These are phyloP conservation scores for Termitomyces sp. DNA, from an alignment of 768 basidiomycete species.

Conservation along the genomic window DNA sequence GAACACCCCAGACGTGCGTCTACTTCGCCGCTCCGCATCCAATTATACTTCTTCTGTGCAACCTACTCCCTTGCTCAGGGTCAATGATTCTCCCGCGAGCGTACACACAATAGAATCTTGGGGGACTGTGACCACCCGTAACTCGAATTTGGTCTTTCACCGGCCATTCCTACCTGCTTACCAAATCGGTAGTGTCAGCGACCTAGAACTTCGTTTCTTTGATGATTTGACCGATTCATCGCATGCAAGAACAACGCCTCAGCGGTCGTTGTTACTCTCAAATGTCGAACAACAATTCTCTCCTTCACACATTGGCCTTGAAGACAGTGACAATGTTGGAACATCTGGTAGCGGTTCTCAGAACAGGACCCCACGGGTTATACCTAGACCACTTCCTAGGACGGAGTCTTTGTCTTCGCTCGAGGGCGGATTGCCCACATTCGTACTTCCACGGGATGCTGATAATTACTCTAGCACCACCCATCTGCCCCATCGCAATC, in stretches of 20 bases:
- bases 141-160: neutral
- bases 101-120: constrained; percentile 3
- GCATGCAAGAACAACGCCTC: neutral
- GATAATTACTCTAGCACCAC: neutral
- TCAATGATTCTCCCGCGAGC: neutral
- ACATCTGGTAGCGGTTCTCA: neutral
- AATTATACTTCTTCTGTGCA: neutral
- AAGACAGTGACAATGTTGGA: neutral
- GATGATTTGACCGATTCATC: neutral
- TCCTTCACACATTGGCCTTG: neutral
- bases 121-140: constrained; percentile 9
- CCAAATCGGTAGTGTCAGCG: constrained; percentile 5
- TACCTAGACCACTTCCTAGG: neutral
- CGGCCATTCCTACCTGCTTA: constrained; percentile 2
- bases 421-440: neutral
- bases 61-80: neutral
- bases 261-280: constrained; percentile 2
- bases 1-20: neutral
- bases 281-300: neutral
- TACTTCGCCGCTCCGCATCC: constrained; percentile 1
- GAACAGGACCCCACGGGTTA: constrained; percentile 4
- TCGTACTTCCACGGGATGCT: neutral
- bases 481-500: neutral
- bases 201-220: constrained; percentile 5
- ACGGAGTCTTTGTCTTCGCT: neutral